phyloP scores from a whole-genome alignment of 2,329 filamentous ascomycete genomes.

The Claviceps sp. region DNA sequence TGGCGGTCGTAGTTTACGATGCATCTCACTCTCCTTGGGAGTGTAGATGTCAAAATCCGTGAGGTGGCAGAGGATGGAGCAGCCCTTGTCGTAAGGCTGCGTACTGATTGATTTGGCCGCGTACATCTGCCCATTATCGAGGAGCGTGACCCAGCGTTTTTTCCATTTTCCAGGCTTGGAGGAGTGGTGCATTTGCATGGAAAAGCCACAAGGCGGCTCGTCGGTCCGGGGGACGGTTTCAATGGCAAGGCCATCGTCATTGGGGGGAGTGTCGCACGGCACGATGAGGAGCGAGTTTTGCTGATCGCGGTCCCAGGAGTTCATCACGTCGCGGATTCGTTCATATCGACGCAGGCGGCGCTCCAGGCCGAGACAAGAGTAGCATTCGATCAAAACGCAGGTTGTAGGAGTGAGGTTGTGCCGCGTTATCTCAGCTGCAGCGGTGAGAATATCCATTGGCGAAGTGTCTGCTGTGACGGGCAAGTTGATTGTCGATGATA shows the following conservation, averaged over 20 bases:
- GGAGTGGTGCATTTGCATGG: slow-evolving; percentile 66
- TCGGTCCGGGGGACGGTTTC: slow-evolving; percentile 43
- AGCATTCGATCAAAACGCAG: slow-evolving; percentile 67
- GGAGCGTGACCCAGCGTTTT: slow-evolving; percentile 67
- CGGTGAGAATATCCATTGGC: slow-evolving; percentile 56
- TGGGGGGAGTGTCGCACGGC: slow-evolving; percentile 40
- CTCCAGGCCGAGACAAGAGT: slow-evolving; percentile 62
- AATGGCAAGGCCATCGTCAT: slow-evolving; percentile 49
- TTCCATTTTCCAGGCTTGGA: slow-evolving; percentile 77
- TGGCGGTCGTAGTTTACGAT: slow-evolving; percentile 64
- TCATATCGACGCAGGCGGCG: slow-evolving; percentile 78
- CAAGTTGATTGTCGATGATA: slow-evolving; percentile 55
- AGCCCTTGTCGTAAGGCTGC: slow-evolving; percentile 49
- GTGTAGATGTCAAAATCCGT: slow-evolving; percentile 89
- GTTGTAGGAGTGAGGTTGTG: slow-evolving; percentile 49
- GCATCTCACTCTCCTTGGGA: slow-evolving; percentile 53
- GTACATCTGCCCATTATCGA: slow-evolving; percentile 57
- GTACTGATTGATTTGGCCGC: slow-evolving; percentile 58
- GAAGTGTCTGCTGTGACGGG: slow-evolving; percentile 64
- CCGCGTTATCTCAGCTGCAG: slow-evolving; percentile 49
- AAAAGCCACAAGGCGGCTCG: slow-evolving; percentile 52
- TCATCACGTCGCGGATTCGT: slow-evolving; percentile 73
- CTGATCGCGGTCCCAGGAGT: slow-evolving; percentile 77
- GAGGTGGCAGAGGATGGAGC: slow-evolving; percentile 62
- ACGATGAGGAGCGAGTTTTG: slow-evolving; percentile 63